These are phyloP conservation scores for Strobilomyces dryophilus DNA, from an alignment of 768 basidiomycete species.

Conservation along the genomic window DNA sequence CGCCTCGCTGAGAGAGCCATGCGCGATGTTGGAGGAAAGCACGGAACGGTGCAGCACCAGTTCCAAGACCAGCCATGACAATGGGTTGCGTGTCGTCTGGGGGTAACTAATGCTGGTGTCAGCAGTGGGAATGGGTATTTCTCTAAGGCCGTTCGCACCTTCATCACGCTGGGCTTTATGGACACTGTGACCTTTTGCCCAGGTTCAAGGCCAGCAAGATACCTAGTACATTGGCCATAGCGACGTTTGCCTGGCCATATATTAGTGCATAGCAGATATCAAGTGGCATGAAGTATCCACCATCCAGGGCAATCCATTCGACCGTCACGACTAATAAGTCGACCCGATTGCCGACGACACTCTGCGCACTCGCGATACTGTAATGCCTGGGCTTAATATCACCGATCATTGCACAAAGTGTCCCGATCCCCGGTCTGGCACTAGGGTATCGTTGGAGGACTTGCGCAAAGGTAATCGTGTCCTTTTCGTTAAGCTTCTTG, in stretches of 20 bases:
- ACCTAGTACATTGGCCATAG: constrained; percentile 95
- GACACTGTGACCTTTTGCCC: constrained; percentile 97
- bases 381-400: constrained; percentile 98
- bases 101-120: constrained; percentile 56
- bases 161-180: constrained; percentile 99
- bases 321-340: constrained; percentile 96
- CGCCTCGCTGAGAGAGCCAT: constrained; percentile 67
- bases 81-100: constrained; percentile 81
- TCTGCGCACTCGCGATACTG: constrained; percentile 94
- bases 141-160: constrained; percentile 45
- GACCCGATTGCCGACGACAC: constrained; percentile 90
- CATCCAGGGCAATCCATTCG: constrained; percentile 84
- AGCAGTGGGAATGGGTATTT: not conserved
- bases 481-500: constrained; percentile 94
- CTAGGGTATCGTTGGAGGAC: constrained; percentile 71
- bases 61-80: constrained; percentile 98
- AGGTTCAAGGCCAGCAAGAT: constrained; percentile 75
- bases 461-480: constrained; percentile 92
- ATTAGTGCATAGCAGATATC: constrained; percentile 3
- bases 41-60: constrained; percentile 98
- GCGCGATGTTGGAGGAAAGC: constrained; percentile 98
- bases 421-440: constrained; percentile 79
- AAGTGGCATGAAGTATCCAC: constrained; percentile 39
- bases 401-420: constrained; percentile 82
- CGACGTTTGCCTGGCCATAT: constrained; percentile 55